Base-by-base conservation (phyloP, 73 alveolate genomes). In the Paramecium tetraurelia region DNA sequence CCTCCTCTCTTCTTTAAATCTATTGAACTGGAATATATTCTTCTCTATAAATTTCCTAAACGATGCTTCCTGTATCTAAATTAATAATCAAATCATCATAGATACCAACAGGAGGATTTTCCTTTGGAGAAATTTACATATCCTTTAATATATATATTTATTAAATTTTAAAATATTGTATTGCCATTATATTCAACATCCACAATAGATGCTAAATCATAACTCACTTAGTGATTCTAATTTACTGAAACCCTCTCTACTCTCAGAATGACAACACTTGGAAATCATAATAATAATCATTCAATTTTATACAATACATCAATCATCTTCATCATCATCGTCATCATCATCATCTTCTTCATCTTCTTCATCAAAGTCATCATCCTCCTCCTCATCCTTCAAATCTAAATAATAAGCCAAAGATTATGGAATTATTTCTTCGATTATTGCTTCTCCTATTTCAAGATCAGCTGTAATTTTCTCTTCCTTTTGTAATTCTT, bases 331-430 rank as follows among this genome's bases (percentile, higher is more conserved):
- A 53, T 53, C 69, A 18, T 53, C 59, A 21, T 70, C 85, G 33
- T 70, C 86, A 72, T 72, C 86, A 31, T 70, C 86, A 3, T 71
- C 86, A 40, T 72, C 86, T 16, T 72, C 35, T 33, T 72, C 63
- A 16, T 35, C 86, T 9, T 72, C 86, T 33, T 40, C 86, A 33
- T 72, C 86, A 33, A 14, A 3, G 0, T 72, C 86, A 35, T 33
- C 59, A 3, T 72, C 86, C 35, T 38, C 86, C 1, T 72, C 59
- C 16, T 40, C 86, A 35, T 72, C 59, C 33, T 72, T 72, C 16
- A 97, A 93, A 53, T 97, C 99, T 58, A 98, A 94, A 95, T 94
- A 98, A 92, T 96, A 96, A 90, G 95, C 99, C 46, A 98, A 95
- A 7, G 99, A 98, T 76, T 96, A 95, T n/a, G 99, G 99, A 63